Base-by-base conservation (phyloP, 495 filamentous ascomycete genomes). In the Xylaria longipes region DNA sequence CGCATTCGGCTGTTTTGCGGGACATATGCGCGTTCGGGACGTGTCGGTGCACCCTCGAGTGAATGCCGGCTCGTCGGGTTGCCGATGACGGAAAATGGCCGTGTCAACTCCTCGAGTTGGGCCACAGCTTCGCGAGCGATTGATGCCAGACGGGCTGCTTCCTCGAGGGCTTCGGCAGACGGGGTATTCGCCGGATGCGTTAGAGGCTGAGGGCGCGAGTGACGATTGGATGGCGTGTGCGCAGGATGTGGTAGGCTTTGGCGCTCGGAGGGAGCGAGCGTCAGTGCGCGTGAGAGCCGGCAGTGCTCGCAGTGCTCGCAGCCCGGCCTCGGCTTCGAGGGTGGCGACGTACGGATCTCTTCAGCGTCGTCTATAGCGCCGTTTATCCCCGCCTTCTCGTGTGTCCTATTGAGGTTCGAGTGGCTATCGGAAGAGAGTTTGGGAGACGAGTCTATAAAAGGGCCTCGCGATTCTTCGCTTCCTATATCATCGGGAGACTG, bases 301-400 rank as follows among this genome's bases (percentile, higher is more conserved):
- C 70, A 72, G 29, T 72, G 70, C 64, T 72, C 63, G 11, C 70
- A 72, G 41, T 72, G 70, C 31, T 72, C 70, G 17, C 70, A 72
- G 22, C 64, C 69, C 8, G 33, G 17, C 22, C 20, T 64, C 15
- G 22, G 17, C 22, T 17, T 64, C 15, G 22, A 14, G 25, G 46
- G 35, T 15, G 58, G 27, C 1, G 46, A 20, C 8, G 5, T 8
- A 41, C 3, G 58, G 17, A 20, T 29, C 12, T 63, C 68, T 25
- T 70, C 48, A 9, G 20, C 25, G 33, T 64, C 35, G 22, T 15
- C 17, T 54, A 37, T 31, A 25, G 58, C 68, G 22, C 58, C 68
- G 29, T 56, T 45, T 15, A n/a, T 17, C 39, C 25, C 41, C 35
- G 25, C 20, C 22, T 41, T 56, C n/a, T 60, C 68, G 7, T 43